Evolutionary conservation across 2,329 filamentous ascomycete species (phyloP), one percentile per base, ranked within the genome.

Genomic region (Aquanectria penicillioides): DNA sequence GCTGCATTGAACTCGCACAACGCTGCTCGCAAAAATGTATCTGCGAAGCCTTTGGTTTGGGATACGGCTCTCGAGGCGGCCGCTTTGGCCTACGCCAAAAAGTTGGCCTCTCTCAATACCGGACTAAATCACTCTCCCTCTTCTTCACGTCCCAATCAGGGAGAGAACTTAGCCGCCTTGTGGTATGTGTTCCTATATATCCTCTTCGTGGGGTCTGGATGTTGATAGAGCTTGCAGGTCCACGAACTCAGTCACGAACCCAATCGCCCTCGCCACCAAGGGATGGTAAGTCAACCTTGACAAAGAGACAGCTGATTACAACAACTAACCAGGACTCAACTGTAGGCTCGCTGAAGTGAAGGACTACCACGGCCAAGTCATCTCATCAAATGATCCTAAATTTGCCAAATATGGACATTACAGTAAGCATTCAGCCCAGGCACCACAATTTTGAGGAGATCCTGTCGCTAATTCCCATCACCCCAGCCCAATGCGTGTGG

Each of bases 401-500:
- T 69, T 69, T 33, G 52, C 55, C 2, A 22, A 38, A 5, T 73
- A 72, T 52, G 71, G 71, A 0, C 71, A 73, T 52, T 73, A 73
- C 34, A 73, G 68, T 71, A 61, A 46, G 70, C 4, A 2, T 5
- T 3, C n/a, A n/a, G n/a, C n/a, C n/a, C n/a, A n/a, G n/a, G n/a
- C n/a, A n/a, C n/a, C n/a, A n/a, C n/a, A n/a, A n/a, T n/a, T n/a
- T n/a, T n/a, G n/a, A n/a, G n/a, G n/a, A n/a, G n/a, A n/a, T 44
- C 6, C 4, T 15, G 10, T 2, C 1, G 1, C 3, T 0, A 15
- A 4, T 17, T 6, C 17, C 29, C 17, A 20, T 28, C 0, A 3
- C 5, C 2, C 6, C 6, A 70, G 68, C 75, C 28, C 71, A 76
- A 47, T 61, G 58, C 18, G 63, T 76, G 28, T 76, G 74, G 74